Evolutionary conservation across 2,329 filamentous ascomycete genomes (phyloP), one percentile per base, ranked within the genome.

Genomic region (Knoxdaviesia capensis): DNA sequence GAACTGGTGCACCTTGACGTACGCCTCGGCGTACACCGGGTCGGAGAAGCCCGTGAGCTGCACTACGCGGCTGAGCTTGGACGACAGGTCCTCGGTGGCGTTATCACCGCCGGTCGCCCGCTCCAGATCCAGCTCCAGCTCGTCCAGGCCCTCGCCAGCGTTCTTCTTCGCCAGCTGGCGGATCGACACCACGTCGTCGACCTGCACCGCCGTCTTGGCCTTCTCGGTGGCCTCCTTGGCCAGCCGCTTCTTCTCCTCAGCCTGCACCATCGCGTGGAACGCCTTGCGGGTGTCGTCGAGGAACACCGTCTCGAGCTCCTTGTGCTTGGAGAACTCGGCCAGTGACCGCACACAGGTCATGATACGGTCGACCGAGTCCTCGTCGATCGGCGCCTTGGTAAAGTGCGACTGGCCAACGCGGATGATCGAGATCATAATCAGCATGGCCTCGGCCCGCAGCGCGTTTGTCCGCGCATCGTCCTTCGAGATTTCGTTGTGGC

Each of bases 361-460:
- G 58, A 98, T 88, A 52, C 90, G 79, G 59, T 98, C 90, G n/a
- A 96, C 74, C 0, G 90, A 94, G 57, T 98, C 90, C 58, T 98
- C 90, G 48, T 98, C 90, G 48, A 98, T 96, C 3, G 86, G 83
- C 1, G 85, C 81, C 65, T 96, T 96, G 55, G 93, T 90, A 51
- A 98, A 98, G 48, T 94, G 85, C n/a, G 88, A 96, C 61, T 98
- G 90, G 36, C 90, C 90, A 46, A 94, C 90, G 40, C 90, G 86
- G 50, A 98, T 85, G 50, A 98, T 92, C 5, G 90, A 96, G 52
- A 98, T 94, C 87, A 96, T 94, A 56, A 98, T 96, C 42, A 98
- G 71, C 90, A 98, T 98, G 38, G 90, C 90, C 60, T 98, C 90
- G 4, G 90, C 90, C 40, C 85, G 80, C 30, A 98, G 71, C 31